phyloP scores from a whole-genome alignment of 805 yeast species.

The Candida arabinofermentans region DNA sequence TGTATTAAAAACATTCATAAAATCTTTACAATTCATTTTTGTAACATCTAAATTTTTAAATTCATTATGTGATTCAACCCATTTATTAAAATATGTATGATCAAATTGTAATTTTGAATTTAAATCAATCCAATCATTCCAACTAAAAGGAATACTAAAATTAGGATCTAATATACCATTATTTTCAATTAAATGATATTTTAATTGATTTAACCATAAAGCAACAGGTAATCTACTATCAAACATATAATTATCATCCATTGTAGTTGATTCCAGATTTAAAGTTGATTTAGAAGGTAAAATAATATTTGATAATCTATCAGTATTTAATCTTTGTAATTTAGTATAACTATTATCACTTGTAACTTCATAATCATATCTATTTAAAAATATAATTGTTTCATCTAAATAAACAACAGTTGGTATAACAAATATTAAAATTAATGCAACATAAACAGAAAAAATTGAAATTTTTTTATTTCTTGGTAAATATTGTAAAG shows the following conservation, averaged over 20 bases:
- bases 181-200: constrained; percentile 13
- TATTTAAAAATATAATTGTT: constrained; percentile 7
- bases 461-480: constrained; percentile 12
- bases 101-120: constrained; percentile 14
- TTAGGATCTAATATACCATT: constrained; percentile 19
- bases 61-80: constrained; percentile 8
- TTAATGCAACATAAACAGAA: constrained; percentile 11
- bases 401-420: constrained; percentile 15
- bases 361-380: constrained; percentile 9
- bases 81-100: constrained; percentile 6
- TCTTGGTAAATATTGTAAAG: constrained; percentile 6
- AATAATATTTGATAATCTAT: constrained; percentile 44
- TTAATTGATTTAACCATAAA: constrained; percentile 21
- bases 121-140: constrained; percentile 31
- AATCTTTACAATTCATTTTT: constrained; percentile 17
- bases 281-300: constrained; percentile 48
- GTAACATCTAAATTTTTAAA: constrained; percentile 5
- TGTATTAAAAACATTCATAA: constrained; percentile 10
- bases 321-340: constrained; percentile 11
- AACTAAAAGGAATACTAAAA: constrained; percentile 29
- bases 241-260: constrained; percentile 8
- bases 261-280: neutral
- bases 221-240: constrained; percentile 34
- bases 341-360: constrained; percentile 11
- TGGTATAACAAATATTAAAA: constrained; percentile 15